Evolutionary conservation across 176 grass and related monocot genomes (phyloP), one percentile per base, ranked within the genome.

Genomic region (Bromus sterilis): DNA sequence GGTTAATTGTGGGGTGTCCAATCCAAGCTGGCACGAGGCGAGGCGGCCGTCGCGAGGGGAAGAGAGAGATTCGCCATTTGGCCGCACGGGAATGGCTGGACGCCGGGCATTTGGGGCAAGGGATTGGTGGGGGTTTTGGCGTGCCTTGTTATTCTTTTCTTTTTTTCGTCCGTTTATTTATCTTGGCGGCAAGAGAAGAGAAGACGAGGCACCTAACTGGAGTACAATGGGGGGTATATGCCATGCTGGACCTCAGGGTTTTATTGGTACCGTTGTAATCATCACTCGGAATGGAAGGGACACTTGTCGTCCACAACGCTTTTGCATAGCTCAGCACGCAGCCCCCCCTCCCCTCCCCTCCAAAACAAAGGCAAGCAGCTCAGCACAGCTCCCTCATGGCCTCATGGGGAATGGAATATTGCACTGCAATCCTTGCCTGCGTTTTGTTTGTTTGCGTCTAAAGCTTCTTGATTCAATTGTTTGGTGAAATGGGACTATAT

Each of bases 1-100:
- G 40, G 62, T 71, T 77, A 69, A 68, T 31, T 29, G 43, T 84
- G 31, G 80, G 86, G 57, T 79, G 80, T 88, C 86, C 67, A 61
- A 80, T 80, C 81, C 81, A 33, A 79, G 37, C 87, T 81, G 82
- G 68, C 42, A 41, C 3, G 18, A 56, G 35, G 37, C 56, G 64
- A 44, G 34, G 44, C 66, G 66, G 80, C 77, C 67, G 44, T 75
- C 65, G 14, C 23, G 32, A 59, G 28, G 51, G 21, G 48, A 49
- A 16, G 1, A 35, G 34, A 37, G 36, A 78, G 63, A 77, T 71
- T 28, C 30, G 21, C 83, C 76, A 72, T 43, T 42, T 85, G 75
- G 37, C 39, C 0, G 2, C 0, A 18, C 26, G 18, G 35, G 18
- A 68, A 0, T 69, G 82, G 69, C 13, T 16, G 3, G 26, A 1